Conservation (phyloP, 2,329 filamentous ascomycete species). For the Leptosphaerulina australis region DNA sequence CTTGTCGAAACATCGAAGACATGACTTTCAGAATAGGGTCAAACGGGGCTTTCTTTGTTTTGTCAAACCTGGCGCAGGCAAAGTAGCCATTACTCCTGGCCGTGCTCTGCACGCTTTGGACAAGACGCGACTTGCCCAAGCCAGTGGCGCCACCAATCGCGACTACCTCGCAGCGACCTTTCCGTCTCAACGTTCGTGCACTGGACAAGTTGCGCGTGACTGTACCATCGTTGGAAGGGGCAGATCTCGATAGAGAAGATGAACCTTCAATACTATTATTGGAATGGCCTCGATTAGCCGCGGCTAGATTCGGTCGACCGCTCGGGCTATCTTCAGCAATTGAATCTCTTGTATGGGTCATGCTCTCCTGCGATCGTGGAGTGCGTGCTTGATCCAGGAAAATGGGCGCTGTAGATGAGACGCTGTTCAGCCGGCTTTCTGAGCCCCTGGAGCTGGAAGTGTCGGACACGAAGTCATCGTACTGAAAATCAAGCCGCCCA, state of each 20-base stretch:
- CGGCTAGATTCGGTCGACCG: conserved; percentile 28
- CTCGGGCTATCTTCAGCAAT: conserved; percentile 31
- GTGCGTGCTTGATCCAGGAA: conserved; percentile 36
- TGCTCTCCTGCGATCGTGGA: conserved; percentile 41
- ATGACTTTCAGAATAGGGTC: conserved; percentile 66
- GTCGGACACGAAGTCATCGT: conserved; percentile 58
- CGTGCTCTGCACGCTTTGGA: conserved; percentile 63
- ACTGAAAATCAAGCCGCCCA: conserved; percentile 55
- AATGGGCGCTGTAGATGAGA: conserved; percentile 31
- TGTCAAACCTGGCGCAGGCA: conserved; percentile 65
- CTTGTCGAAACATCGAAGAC: conserved; percentile 66
- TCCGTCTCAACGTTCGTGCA: conserved; percentile 53
- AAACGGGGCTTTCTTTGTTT: conserved; percentile 64
- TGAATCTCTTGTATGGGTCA: conserved; percentile 33
- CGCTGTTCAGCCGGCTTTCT: conserved; percentile 50
- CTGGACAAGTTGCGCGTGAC: conserved; percentile 40
- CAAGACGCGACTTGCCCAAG: conserved; percentile 65
- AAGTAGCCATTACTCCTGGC: conserved; percentile 66
- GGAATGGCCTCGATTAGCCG: conserved; percentile 30
- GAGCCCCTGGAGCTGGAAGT: conserved; percentile 62
- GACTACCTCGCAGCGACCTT: conserved; percentile 65
- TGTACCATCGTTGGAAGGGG: conserved; percentile 36
- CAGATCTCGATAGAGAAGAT: conserved; percentile 32
- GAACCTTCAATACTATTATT: conserved; percentile 43
- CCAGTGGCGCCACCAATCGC: conserved; percentile 63